Percentiles rank a stretch among this genome's conserved stretches.
Conservation (phyloP, 169 alveolate genomes). For the Miamiensis avidus region DNA sequence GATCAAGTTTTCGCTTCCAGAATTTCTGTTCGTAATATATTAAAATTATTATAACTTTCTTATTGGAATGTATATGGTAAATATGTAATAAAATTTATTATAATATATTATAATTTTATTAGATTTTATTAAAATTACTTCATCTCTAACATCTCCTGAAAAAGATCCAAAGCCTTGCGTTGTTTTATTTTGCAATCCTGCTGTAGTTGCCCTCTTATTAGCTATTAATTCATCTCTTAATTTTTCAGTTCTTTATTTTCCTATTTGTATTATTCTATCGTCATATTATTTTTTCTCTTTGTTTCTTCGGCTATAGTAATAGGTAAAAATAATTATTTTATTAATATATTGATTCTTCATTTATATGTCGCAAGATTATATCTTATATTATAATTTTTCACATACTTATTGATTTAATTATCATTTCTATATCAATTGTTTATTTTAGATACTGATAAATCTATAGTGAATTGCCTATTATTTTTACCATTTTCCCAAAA, state of each 20-base stretch:
- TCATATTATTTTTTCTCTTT: slow-evolving; percentile 81
- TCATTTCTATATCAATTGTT: too few species aligned
- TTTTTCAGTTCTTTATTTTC: slow-evolving; percentile 76
- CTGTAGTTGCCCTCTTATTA: slow-evolving; percentile 56
- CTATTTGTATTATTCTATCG: slow-evolving; percentile 77
- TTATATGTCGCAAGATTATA: too few species aligned
- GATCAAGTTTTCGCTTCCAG: slow-evolving; percentile 77
- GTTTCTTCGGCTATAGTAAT: slow-evolving; percentile 60
- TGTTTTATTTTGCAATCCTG: slow-evolving; percentile 52
- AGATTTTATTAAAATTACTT: slow-evolving; percentile 38
- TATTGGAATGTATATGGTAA: too few species aligned
- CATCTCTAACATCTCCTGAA: slow-evolving; percentile 60
- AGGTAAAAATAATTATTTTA: too few species aligned
- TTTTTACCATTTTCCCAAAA: slow-evolving; percentile 34
- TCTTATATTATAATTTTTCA: too few species aligned
- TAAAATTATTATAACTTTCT: too few species aligned
- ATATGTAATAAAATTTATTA: too few species aligned
- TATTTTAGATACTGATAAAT: too few species aligned
- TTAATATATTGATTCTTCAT: too few species aligned
- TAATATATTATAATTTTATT: too few species aligned
- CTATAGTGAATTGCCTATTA: too few species aligned
- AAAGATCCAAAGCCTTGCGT: slow-evolving; percentile 27
- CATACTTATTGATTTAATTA: too few species aligned
- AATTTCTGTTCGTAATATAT: slow-evolving; percentile 28
- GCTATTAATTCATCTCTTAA: slow-evolving; percentile 53